Base-by-base conservation (phyloP, 2,329 filamentous ascomycete genomes). In the Alternaria arborescens region DNA sequence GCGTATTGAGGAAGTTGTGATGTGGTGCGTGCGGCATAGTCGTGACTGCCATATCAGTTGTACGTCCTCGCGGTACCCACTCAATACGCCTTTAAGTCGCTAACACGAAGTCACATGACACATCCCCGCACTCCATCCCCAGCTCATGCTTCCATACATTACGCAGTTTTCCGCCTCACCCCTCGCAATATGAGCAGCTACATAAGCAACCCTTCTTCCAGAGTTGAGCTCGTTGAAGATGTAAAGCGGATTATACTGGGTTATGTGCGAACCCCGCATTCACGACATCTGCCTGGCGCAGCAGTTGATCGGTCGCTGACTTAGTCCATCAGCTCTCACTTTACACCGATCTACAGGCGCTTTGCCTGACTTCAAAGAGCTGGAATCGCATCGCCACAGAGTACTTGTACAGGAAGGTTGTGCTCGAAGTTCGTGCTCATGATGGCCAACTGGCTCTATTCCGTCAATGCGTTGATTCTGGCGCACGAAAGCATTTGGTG, bases 281-380 rank as follows among this genome's bases (percentile, higher is more conserved):
- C 11, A 20, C 34, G 6, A 22, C 26, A 30, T 16, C 18, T 42
- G 38, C 40, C 42, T n/a, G 11, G 14, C 18, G 20, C 18, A 34
- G 28, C 14, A 1, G 2, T 26, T 12, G 0, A 34, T 18, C 20
- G 14, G 11, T 24, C 8, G 14, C 30, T 50, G 16, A 50, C 32
- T 10, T 16, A 7, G 6, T 24, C 7, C 18, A 11, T 14, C n/a
- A 62, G 47, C 48, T 62, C 6, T 43, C 48, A 30, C 46, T 62
- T 14, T 54, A 52, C 26, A 24, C 56, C 4, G 56, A 62, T 44
- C 18, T 64, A 14, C 30, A 46, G 43, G 61, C 58, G 28, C 58
- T 62, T 11, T 60, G 43, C 48, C 41, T 60, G 16, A 52, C 46
- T 10, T 60, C 46, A 8, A 60, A 32, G 41, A 26, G 20, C 12